A percentile compares a stretch with the other conserved stretches of the same genome.
Evolutionary conservation across 2,329 filamentous ascomycete genomes (phyloP).

Genomic region (Aspergillus awamori): DNA sequence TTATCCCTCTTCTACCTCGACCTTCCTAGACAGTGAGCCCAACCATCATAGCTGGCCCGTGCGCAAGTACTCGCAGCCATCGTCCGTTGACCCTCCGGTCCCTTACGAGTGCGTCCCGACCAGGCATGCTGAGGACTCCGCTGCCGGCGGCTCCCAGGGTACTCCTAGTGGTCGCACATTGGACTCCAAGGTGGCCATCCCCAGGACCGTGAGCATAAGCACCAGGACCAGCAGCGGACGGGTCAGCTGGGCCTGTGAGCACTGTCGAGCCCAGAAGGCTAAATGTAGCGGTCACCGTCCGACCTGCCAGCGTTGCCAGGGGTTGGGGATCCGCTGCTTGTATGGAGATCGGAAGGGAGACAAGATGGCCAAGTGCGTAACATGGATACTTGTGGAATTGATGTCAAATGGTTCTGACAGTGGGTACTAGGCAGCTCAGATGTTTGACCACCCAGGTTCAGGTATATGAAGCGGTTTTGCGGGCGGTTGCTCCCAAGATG

Average conservation of each 20-base stretch:
- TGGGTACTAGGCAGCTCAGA: constrained; percentile 39
- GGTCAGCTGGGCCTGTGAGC: constrained; percentile 47
- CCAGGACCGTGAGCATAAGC: constrained; percentile 28
- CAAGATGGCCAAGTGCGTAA: constrained; percentile 44
- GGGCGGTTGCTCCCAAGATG: constrained; percentile 37
- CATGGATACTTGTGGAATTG: constrained; percentile 2
- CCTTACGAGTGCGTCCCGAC: constrained; percentile 20
- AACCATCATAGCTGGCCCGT: constrained; percentile 20
- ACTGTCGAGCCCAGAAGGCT: constrained; percentile 50
- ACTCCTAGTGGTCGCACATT: constrained; percentile 19
- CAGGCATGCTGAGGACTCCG: constrained; percentile 17
- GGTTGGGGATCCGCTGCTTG: constrained; percentile 43
- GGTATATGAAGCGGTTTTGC: constrained; percentile 39
- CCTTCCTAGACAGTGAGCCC: constrained; percentile 20
- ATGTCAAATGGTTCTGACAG: constrained; percentile 14
- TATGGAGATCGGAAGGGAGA: constrained; percentile 51
- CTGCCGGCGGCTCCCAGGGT: constrained; percentile 11
- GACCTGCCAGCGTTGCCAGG: constrained; percentile 47
- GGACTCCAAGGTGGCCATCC: constrained; percentile 37
- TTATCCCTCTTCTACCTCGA: constrained; percentile 20
- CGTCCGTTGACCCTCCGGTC: constrained; percentile 19
- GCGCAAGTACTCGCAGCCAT: constrained; percentile 22
- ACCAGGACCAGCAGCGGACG: constrained; percentile 33
- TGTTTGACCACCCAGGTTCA: constrained; percentile 42
- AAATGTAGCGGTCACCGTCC: constrained; percentile 51